phyloP scores from a whole-genome alignment of 2,329 filamentous ascomycete genomes.

The Camptophora hylomeconis region DNA sequence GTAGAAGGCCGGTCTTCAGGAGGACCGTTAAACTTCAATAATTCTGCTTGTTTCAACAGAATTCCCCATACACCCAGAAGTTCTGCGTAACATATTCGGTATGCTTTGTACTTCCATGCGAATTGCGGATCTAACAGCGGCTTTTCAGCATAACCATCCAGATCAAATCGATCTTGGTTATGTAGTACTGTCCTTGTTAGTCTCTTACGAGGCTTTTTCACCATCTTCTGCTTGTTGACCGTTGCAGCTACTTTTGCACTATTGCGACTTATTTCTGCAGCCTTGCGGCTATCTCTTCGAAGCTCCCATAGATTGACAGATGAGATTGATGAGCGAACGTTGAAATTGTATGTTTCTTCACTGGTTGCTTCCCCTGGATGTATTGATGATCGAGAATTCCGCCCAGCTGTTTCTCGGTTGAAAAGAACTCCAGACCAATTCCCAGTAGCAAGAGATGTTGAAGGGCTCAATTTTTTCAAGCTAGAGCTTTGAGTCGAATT shows the following conservation, averaged over 20 bases:
- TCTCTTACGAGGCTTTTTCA: constrained; percentile 20
- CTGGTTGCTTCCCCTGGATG: constrained; percentile 8
- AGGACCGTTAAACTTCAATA: constrained; percentile 41
- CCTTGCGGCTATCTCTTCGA: constrained; percentile 1
- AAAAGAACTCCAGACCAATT: constrained; percentile 12
- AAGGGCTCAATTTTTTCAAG: constrained; percentile 15
- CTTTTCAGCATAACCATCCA: constrained; percentile 31
- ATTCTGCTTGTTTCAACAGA: constrained; percentile 40
- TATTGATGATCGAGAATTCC: constrained; percentile 7
- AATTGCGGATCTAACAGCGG: constrained; percentile 38
- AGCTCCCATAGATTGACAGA: constrained; percentile 5
- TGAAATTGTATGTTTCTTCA: constrained; percentile 10
- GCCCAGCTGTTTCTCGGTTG: constrained; percentile 7
- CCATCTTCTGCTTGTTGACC: too few species aligned
- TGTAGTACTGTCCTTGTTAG: constrained; percentile 38
- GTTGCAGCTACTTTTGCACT: too few species aligned
- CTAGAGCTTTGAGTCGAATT: constrained; percentile 12
- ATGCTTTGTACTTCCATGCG: constrained; percentile 36
- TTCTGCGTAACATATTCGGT: constrained; percentile 45
- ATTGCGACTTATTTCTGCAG: constrained; percentile 3
- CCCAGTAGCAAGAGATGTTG: constrained; percentile 11
- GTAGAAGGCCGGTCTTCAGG: too few species aligned
- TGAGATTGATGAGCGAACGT: constrained; percentile 8
- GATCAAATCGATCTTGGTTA: constrained; percentile 40
- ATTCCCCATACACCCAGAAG: constrained; percentile 47